These are phyloP conservation scores for Debaryomyces castellii DNA, from an alignment of 805 yeast species.

Conservation along the genomic window DNA sequence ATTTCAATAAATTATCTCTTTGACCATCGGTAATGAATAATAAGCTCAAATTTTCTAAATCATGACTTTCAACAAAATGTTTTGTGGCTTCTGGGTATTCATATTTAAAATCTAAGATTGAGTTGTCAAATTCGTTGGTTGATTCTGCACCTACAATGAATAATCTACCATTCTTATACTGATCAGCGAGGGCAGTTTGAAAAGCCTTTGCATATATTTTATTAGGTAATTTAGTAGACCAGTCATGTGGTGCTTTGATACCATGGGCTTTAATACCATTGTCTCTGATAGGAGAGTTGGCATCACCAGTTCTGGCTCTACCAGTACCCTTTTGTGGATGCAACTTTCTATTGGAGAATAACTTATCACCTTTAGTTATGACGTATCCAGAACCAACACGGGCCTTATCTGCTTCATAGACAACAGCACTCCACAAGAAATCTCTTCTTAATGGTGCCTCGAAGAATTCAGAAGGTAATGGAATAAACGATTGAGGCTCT, in stretches of 20 bases:
- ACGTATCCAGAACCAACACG: conserved; percentile 90
- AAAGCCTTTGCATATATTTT: conserved; percentile 76
- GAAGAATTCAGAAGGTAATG: conserved; percentile 71
- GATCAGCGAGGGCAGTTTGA: conserved; percentile 78
- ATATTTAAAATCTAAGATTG: conserved; percentile 38
- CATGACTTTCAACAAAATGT: conserved; percentile 49
- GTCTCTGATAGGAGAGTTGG: conserved; percentile 87
- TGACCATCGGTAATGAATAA: conserved; percentile 66
- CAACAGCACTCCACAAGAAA: conserved; percentile 90
- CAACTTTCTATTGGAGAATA: conserved; percentile 79
- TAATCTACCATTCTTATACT: conserved; percentile 72
- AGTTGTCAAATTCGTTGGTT: conserved; percentile 15
- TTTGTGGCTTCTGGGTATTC: conserved; percentile 46
- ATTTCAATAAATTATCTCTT: conserved; percentile 58
- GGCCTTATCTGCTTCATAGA: conserved; percentile 83
- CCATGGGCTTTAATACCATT: conserved; percentile 91
- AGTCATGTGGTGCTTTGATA: conserved; percentile 86
- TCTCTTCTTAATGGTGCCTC: conserved; percentile 85
- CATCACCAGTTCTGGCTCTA: conserved; percentile 94
- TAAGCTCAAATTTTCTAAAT: conserved; percentile 51
- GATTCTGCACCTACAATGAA: conserved; percentile 63
- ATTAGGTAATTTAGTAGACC: conserved; percentile 71
- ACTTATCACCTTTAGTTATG: conserved; percentile 82
- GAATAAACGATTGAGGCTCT: conserved; percentile 77
- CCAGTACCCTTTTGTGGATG: conserved; percentile 93